A percentile compares a stretch with the other conserved stretches of the same genome.
These are phyloP conservation scores for Cyclotella baltica DNA, from an alignment of 108 stramenopile species.

Conservation along the genomic window DNA sequence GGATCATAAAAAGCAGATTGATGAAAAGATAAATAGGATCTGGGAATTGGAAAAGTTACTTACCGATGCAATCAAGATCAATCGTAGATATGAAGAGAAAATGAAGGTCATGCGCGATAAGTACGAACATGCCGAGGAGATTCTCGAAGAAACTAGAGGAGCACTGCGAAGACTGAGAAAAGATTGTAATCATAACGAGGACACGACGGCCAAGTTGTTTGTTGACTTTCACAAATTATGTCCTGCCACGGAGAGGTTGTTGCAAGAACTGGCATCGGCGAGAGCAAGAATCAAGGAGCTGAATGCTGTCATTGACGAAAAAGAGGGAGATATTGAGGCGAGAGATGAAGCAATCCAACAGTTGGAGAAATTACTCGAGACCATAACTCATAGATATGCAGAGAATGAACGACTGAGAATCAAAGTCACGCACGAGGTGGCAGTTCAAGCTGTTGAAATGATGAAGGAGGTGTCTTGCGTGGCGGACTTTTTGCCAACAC, in stretches of 20 bases:
- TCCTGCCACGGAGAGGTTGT: slow-evolving; percentile 17
- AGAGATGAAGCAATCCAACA: slow-evolving; percentile 38
- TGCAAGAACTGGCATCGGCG: slow-evolving; percentile 1
- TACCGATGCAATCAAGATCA: slow-evolving; percentile 10
- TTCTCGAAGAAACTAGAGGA: slow-evolving; percentile 22
- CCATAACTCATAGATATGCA: slow-evolving; percentile 49
- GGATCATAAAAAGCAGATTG: slow-evolving; percentile 21
- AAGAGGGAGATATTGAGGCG: slow-evolving; percentile 22
- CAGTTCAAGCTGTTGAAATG: slow-evolving; percentile 33
- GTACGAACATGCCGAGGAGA: slow-evolving; percentile 22
- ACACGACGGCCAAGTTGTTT: slow-evolving; percentile 17
- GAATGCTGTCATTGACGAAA: slow-evolving; percentile 1
- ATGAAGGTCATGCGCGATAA: slow-evolving; percentile 39
- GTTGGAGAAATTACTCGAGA: slow-evolving; percentile 38
- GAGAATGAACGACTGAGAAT: slow-evolving; percentile 42
- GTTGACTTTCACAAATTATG: slow-evolving; percentile 17
- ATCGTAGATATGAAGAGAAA: slow-evolving; percentile 46
- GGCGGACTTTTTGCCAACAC: slow-evolving; percentile 43
- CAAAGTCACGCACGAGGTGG: slow-evolving; percentile 32
- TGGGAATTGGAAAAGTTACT: slow-evolving; percentile 38
- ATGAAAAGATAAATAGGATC: slow-evolving; percentile 21
- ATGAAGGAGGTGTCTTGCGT: slow-evolving; percentile 23
- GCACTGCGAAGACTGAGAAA: slow-evolving; percentile 15
- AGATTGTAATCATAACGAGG: slow-evolving; percentile 23
- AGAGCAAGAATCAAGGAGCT: slow-evolving; percentile 11